phyloP scores from a whole-genome alignment of 2,329 filamentous ascomycete species.

The Phyllosticta citrichinensis region DNA sequence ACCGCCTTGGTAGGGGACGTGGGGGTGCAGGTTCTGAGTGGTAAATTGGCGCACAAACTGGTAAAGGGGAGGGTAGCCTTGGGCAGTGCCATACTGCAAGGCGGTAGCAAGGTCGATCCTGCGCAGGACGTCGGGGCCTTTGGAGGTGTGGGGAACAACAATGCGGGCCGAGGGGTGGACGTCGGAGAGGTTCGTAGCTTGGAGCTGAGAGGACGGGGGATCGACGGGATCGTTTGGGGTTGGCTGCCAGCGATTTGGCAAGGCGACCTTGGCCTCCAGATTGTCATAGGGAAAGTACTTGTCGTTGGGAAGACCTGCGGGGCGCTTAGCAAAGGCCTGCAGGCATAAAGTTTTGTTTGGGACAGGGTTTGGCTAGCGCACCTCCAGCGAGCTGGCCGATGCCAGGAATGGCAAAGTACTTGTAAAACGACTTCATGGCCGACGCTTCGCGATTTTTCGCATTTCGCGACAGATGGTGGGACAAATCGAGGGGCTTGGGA shows the following conservation, averaged over 20 bases:
- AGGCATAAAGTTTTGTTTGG: not conserved
- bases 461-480: slow-evolving; percentile 64
- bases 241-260: slow-evolving; percentile 63
- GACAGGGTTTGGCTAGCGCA: slow-evolving; percentile 16
- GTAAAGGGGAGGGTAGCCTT: slow-evolving; percentile 70
- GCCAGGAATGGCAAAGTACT: slow-evolving; percentile 60
- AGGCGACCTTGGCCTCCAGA: slow-evolving; percentile 69
- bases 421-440: slow-evolving; percentile 72
- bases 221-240: slow-evolving; percentile 53
- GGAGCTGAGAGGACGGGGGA: slow-evolving; percentile 23
- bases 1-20: slow-evolving; percentile 66
- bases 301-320: slow-evolving; percentile 64
- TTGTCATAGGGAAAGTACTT: slow-evolving; percentile 86
- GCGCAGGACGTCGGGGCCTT: slow-evolving; percentile 47
- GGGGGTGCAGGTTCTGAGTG: slow-evolving; percentile 66
- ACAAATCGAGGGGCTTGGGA: slow-evolving; percentile 56
- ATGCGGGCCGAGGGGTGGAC: slow-evolving; percentile 40
- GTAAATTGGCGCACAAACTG: slow-evolving; percentile 72
- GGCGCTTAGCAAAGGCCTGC: slow-evolving; percentile 12
- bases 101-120: slow-evolving; percentile 75
- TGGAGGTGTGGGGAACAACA: slow-evolving; percentile 59
- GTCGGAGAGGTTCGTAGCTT: slow-evolving; percentile 22
- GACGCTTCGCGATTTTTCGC: slow-evolving; percentile 57
- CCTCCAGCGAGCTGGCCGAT: slow-evolving; percentile 54
- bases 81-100: slow-evolving; percentile 76